Evolutionary conservation across 164 flowering plant genomes (phyloP).

Genomic region (Echeveria elegans): DNA sequence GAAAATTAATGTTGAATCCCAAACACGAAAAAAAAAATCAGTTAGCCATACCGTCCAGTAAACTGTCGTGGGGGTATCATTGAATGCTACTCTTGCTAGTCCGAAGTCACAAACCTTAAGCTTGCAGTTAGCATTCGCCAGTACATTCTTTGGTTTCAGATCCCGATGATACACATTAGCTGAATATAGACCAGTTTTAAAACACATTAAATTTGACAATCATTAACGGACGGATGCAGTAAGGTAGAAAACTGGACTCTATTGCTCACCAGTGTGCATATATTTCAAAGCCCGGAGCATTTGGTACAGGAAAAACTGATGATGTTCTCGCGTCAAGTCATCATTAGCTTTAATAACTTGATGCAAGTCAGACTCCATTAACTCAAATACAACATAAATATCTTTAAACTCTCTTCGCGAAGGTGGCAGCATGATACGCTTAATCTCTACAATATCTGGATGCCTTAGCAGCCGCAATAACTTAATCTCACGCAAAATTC

Average conservation of each 20-base stretch:
- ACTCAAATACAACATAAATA: constrained; percentile 7
- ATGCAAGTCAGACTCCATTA: constrained; percentile 6
- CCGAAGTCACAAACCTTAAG: constrained; percentile 64
- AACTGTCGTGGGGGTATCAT: constrained; percentile 44
- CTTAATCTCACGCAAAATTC: constrained; percentile 7
- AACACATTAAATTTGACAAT: too few species aligned
- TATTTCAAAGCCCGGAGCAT: constrained; percentile 5
- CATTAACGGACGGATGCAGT: neutral
- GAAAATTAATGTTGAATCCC: neutral
- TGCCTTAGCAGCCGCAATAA: constrained; percentile 1
- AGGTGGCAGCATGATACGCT: constrained; percentile 7
- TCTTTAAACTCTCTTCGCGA: constrained; percentile 1
- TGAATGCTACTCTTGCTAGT: constrained; percentile 61
- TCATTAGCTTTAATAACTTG: constrained; percentile 7
- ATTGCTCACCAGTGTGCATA: constrained; percentile 3
- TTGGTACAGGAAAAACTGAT: constrained; percentile 5
- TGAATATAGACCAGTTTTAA: neutral
- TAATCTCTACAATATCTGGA: neutral
- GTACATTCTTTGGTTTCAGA: constrained; percentile 60
- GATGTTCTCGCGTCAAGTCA: constrained; percentile 7
- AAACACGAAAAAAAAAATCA: neutral
- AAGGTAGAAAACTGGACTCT: neutral
- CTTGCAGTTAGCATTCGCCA: constrained; percentile 70
- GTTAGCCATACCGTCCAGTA: constrained; percentile 50
- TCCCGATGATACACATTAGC: constrained; percentile 28